Percentiles rank a stretch among this genome's conserved stretches.
These are phyloP conservation scores for Ogataea parapolymorpha DNA, from an alignment of 805 yeast genomes.

Conservation along the genomic window DNA sequence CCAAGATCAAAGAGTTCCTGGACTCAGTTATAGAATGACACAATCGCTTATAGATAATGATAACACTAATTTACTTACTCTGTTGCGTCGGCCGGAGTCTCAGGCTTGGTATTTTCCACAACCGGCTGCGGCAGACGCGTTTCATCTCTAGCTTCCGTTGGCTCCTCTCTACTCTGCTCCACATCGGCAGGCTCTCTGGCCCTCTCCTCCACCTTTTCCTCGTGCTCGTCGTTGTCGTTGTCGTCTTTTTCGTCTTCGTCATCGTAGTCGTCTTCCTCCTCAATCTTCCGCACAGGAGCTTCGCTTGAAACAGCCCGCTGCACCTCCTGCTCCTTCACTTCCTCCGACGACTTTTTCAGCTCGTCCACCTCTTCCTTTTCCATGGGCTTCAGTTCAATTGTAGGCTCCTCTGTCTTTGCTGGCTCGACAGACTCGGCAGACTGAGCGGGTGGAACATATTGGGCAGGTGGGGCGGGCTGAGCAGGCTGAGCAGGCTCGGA, in stretches of 20 bases:
- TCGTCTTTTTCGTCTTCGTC: slow-evolving; percentile 24
- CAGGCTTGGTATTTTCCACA: not conserved
- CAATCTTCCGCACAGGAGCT: slow-evolving; percentile 33
- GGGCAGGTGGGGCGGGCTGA: slow-evolving; percentile 1
- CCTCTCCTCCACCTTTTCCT: not conserved
- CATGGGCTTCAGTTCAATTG: slow-evolving; percentile 31
- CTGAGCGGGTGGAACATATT: not conserved
- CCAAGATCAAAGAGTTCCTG: slow-evolving; percentile 56
- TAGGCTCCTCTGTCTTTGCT: slow-evolving; percentile 7
- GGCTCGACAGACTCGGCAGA: slow-evolving; percentile 1
- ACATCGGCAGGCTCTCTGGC: not conserved
- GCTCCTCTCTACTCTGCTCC: not conserved
- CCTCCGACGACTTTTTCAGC: slow-evolving; percentile 16
- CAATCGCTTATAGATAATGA: slow-evolving; percentile 4
- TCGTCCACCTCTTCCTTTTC: slow-evolving; percentile 32
- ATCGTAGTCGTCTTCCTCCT: slow-evolving; percentile 38
- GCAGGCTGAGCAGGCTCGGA: slow-evolving; percentile 1
- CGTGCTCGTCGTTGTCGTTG: not conserved
- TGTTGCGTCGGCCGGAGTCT: not conserved
- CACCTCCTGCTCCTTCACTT: slow-evolving; percentile 13
- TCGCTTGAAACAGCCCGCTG: slow-evolving; percentile 19
- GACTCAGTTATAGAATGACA: slow-evolving; percentile 43
- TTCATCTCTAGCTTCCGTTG: too few species aligned
- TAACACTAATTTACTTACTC: not conserved
- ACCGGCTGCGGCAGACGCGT: too few species aligned